Conservation (phyloP, 1,139 yeast genomes). For the Taphrina pruni region DNA sequence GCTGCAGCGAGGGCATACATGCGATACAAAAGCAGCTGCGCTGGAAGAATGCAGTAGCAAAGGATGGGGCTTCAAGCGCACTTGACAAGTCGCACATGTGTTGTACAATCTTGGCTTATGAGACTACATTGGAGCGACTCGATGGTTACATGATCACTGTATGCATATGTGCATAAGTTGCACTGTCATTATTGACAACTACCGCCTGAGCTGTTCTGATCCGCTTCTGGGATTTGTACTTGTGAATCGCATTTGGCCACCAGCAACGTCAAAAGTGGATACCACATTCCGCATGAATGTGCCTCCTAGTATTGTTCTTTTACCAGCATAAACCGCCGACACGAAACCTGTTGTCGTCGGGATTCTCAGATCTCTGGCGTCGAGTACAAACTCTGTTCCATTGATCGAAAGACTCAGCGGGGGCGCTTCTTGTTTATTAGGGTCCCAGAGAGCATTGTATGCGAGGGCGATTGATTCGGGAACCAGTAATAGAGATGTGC, state of each 20-base stretch:
- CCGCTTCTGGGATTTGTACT: constrained; percentile 22
- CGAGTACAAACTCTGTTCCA: constrained; percentile 15
- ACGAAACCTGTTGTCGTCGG: constrained; percentile 3
- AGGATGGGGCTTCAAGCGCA: too few species aligned
- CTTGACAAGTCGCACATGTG: too few species aligned
- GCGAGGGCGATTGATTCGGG: constrained; percentile 20
- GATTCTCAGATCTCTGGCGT: constrained; percentile 9
- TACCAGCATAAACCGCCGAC: constrained; percentile 8
- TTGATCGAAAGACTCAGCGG: constrained; percentile 26
- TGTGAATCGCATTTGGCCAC: constrained; percentile 12
- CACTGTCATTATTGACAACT: not conserved
- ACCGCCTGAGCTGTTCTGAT: not conserved
- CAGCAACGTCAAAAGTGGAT: constrained; percentile 15
- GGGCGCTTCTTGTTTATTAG: constrained; percentile 25
- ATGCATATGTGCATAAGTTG: not conserved
- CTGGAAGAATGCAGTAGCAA: too few species aligned
- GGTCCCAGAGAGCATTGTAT: constrained; percentile 27
- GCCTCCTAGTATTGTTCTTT: constrained; percentile 13
- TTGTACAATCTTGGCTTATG: too few species aligned
- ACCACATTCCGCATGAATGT: constrained; percentile 28
- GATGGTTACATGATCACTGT: too few species aligned
- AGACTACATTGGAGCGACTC: too few species aligned
- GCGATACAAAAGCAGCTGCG: too few species aligned
- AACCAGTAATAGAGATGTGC: constrained; percentile 19
- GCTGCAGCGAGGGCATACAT: too few species aligned